phyloP scores from a whole-genome alignment of 2,329 filamentous ascomycete genomes.

The Hortaea sp. region DNA sequence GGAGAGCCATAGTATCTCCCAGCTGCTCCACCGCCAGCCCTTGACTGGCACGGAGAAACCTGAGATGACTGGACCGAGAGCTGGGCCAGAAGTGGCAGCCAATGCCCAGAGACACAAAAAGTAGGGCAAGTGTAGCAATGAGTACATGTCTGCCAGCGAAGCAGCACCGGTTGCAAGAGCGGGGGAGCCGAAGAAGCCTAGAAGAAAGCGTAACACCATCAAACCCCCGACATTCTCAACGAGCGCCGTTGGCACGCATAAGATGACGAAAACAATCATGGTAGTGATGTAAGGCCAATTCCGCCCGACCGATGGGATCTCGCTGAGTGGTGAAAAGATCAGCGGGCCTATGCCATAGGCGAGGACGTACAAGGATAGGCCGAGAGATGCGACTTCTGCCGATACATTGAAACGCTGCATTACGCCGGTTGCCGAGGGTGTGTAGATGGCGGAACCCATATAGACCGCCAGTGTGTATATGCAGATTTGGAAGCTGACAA shows the following conservation, averaged over 20 bases:
- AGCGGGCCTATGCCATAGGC: conserved; percentile 55
- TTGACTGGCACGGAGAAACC: conserved; percentile 50
- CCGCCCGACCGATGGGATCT: conserved; percentile 57
- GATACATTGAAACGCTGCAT: conserved; percentile 46
- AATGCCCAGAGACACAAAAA: conserved; percentile 35
- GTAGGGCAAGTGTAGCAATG: conserved; percentile 35
- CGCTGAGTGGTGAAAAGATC: conserved; percentile 55
- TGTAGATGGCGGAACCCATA: conserved; percentile 43
- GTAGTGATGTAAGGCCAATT: conserved; percentile 59
- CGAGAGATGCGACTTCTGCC: conserved; percentile 43
- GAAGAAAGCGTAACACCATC: conserved; percentile 51
- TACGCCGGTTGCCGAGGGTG: conserved; percentile 35
- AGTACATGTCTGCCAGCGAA: conserved; percentile 46
- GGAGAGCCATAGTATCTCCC: conserved; percentile 54
- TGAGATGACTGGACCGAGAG: conserved; percentile 51
- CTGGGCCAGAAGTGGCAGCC: conserved; percentile 37
- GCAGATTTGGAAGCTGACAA: conserved; percentile 22
- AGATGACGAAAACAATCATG: conserved; percentile 58
- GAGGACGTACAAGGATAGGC: conserved; percentile 53
- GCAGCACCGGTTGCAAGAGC: conserved; percentile 50
- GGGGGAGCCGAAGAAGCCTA: conserved; percentile 57
- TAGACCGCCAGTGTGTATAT: conserved; percentile 53
- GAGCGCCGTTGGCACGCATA: conserved; percentile 56
- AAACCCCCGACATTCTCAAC: conserved; percentile 50
- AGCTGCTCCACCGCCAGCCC: conserved; percentile 53